A percentile compares a stretch with the other conserved stretches of the same genome.
phyloP scores from a whole-genome alignment of 257 asterid species.

The Gynochthodes officinalis region DNA sequence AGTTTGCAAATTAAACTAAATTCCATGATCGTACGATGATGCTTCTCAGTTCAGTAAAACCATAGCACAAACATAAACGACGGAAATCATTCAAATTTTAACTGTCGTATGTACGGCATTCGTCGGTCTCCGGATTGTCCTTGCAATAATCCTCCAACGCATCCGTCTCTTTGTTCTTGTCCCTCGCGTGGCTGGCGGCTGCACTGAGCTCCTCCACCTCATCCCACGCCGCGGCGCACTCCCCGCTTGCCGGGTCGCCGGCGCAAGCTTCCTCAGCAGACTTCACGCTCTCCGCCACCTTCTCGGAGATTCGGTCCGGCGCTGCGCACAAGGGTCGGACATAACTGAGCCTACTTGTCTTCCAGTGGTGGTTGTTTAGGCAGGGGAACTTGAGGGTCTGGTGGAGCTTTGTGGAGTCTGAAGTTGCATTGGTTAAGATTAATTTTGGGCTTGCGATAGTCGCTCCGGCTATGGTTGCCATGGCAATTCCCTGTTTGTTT shows the following conservation, averaged over 20 bases:
- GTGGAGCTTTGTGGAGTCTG: conserved; percentile 30
- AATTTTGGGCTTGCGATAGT: conserved; percentile 45
- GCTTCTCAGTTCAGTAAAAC: too few relatives aligned
- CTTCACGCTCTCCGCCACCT: conserved; percentile 89
- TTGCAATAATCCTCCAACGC: conserved; percentile 79
- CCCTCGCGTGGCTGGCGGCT: conserved; percentile 89
- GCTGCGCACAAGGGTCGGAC: conserved; percentile 50
- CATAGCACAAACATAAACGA: too few relatives aligned
- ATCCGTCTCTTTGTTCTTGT: conserved; percentile 57
- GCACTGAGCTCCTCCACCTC: conserved; percentile 99
- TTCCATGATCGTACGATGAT: too few relatives aligned
- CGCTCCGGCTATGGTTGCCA: conserved; percentile 67
- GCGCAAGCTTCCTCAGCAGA: conserved; percentile 67
- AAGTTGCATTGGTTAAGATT: conserved; percentile 27
- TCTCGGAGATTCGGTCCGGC: conserved; percentile 61
- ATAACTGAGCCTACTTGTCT: conserved; percentile 19
- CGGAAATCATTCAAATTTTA: conserved; percentile 7
- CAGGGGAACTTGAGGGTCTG: conserved; percentile 8
- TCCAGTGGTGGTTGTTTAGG: conserved; percentile 45
- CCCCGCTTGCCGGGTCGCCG: conserved; percentile 65
- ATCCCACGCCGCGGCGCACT: conserved; percentile 99
- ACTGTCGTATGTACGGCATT: conserved; percentile 87
- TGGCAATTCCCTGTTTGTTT: conserved; percentile 1
- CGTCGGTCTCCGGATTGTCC: conserved; percentile 91
- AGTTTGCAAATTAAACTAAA: too few relatives aligned